Base-by-base conservation (phyloP, 768 basidiomycete genomes). In the Boletus sp. region DNA sequence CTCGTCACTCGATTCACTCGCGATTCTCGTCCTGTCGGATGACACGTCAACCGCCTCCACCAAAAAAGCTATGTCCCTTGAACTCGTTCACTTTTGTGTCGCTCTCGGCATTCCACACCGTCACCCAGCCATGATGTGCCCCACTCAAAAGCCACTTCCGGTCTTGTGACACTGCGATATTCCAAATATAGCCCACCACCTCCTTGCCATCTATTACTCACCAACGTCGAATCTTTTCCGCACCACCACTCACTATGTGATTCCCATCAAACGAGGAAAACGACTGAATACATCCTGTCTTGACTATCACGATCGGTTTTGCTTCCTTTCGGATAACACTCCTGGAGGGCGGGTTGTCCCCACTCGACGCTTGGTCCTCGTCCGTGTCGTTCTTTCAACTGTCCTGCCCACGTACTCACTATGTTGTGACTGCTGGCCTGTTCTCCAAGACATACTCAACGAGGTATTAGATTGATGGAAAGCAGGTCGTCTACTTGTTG, bases 31-130 rank as follows among this genome's bases (percentile, higher is more conserved):
- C 30, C 24, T 36, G n/a, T 60, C 62, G 1, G 20, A 42, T 1
- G 61, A 62, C n/a, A 62, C 8, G 17, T 62, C 45, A 9, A 46
- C 29, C 17, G 29, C 45, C 17, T 17, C 28, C 17, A 9, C 29
- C 28, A 46, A n/a, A n/a, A n/a, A n/a, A n/a, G n/a, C 29, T 46
- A 14, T 46, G 45, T n/a, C 14, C 45, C 17, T 28, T 20, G 29
- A 46, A n/a, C 17, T 46, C 45, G 15, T 28, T 46, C 17, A 12
- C 17, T 20, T 46, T 46, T 10, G 24, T 28, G 17, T 29, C 17
- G 9, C 17, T 29, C 24, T 28, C 17, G 5, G 15, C 28, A 46
- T 46, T 46, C 45, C 45, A 46, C 29, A 46, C 45, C 29, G 29
- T 29, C 45, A 46, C 45, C 17, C 17, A 11, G 10, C 45, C 45